Evolutionary conservation across 1,284 basidiomycete species (phyloP).

Genomic region (Pulchroboletus neoregius): DNA sequence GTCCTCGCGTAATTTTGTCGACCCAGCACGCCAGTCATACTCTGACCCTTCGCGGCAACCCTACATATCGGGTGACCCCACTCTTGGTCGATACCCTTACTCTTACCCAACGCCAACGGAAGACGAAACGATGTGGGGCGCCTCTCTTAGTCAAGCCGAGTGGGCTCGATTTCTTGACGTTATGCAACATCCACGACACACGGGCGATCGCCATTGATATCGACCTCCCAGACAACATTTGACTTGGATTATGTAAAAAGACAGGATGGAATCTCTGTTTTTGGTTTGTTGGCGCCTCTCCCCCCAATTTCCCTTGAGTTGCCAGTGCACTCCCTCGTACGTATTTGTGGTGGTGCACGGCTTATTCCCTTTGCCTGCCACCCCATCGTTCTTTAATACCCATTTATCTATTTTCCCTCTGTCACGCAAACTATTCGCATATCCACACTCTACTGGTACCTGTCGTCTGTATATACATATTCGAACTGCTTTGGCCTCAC

Average conservation of each 20-base stretch:
- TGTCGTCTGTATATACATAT: constrained; percentile 15
- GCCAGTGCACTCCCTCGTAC: constrained; percentile 22
- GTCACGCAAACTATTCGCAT: constrained; percentile 21
- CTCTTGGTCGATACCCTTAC: constrained; percentile 29
- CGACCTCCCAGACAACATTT: constrained; percentile 13
- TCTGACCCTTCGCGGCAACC: constrained; percentile 30
- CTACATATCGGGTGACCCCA: constrained; percentile 27
- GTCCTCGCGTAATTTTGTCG: constrained; percentile 28
- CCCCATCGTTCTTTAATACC: constrained; percentile 7
- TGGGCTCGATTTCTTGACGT: constrained; percentile 48
- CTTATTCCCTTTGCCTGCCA: constrained; percentile 6
- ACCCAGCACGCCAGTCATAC: constrained; percentile 25
- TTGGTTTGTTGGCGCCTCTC: constrained; percentile 17
- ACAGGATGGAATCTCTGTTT: constrained; percentile 29
- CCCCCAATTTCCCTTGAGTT: constrained; percentile 16
- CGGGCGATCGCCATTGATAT: constrained; percentile 30
- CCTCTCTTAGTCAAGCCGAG: constrained; percentile 56
- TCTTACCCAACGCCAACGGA: constrained; percentile 41
- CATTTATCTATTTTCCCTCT: constrained; percentile 14
- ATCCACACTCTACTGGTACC: constrained; percentile 17
- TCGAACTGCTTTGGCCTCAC: constrained; percentile 9
- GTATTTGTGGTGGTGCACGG: constrained; percentile 26
- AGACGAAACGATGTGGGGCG: constrained; percentile 54
- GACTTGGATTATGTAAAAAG: constrained; percentile 29
- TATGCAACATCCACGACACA: constrained; percentile 40